Conservation (phyloP, 192 early-diverging fungal species). For the Diversispora epigaea region DNA sequence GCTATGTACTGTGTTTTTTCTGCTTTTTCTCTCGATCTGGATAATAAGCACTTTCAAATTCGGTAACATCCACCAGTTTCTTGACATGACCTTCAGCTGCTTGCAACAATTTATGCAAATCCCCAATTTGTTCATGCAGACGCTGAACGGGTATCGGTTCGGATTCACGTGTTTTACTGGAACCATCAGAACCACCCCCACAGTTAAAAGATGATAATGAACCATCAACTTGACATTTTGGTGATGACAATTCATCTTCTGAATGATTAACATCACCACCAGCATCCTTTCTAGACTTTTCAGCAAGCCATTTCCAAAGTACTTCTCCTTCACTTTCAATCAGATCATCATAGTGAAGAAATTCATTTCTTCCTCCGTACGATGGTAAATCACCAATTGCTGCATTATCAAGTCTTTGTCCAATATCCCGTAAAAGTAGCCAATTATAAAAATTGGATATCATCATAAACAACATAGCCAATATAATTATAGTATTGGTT, state of each 20-base stretch:
- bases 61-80: slow-evolving; percentile 14
- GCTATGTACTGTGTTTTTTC: no score
- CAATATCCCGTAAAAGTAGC: background rate
- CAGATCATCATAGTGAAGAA: slow-evolving; percentile 14
- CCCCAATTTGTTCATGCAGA: slow-evolving; percentile 16
- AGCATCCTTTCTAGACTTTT: slow-evolving; percentile 15
- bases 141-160: background rate
- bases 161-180: background rate
- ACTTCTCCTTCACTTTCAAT: slow-evolving; percentile 6
- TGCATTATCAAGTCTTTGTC: slow-evolving; percentile 5
- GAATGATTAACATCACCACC: background rate
- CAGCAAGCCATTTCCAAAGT: slow-evolving; percentile 12
- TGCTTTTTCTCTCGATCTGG: background rate
- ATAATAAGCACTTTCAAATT: slow-evolving; percentile 12
- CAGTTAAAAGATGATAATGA: no score
- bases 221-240: background rate
- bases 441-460: slow-evolving; percentile 20
- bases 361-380: background rate
- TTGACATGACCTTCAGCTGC: slow-evolving; percentile 13
- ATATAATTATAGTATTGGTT: background rate
- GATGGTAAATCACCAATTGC: no score
- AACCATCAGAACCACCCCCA: background rate
- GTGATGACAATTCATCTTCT: background rate
- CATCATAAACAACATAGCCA: background rate
- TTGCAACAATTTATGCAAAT: slow-evolving; percentile 21